Evolutionary conservation across 2,329 filamentous ascomycete genomes (phyloP).

Genomic region (Dryadomyces quercivorus): DNA sequence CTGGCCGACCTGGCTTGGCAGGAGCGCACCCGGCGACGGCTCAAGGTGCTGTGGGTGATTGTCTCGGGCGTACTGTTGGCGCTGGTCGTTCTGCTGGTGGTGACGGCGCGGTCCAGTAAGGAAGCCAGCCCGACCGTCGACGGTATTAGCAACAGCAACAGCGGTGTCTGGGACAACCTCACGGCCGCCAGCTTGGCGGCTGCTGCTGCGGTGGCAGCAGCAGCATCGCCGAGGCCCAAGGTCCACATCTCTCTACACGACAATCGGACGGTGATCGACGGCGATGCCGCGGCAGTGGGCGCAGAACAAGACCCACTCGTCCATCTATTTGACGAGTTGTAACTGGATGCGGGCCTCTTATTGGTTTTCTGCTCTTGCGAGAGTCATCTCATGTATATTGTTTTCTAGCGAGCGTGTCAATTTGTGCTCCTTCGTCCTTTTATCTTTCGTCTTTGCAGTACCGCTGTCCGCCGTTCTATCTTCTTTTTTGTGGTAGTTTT

Average conservation of each 20-base stretch:
- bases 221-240: not conserved
- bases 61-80: constrained; percentile 36
- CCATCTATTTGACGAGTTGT: constrained; percentile 10
- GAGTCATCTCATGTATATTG: too few species aligned
- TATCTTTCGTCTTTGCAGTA: too few species aligned
- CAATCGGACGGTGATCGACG: not conserved
- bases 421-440: too few species aligned
- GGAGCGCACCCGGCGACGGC: constrained; percentile 49
- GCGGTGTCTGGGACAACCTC: not conserved
- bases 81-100: constrained; percentile 30
- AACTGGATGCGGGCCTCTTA: not conserved
- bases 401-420: too few species aligned
- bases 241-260: constrained; percentile 4
- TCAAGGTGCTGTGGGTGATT: constrained; percentile 52
- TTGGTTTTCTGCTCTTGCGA: too few species aligned
- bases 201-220: not conserved
- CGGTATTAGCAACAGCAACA: not conserved
- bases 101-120: constrained; percentile 14
- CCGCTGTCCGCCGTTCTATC: constrained; percentile 8
- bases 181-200: not conserved
- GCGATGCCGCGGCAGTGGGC: not conserved
- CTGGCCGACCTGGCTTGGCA: constrained; percentile 55
- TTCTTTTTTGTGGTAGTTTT: constrained; percentile 15
- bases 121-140: constrained; percentile 14
- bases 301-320: constrained; percentile 1